phyloP scores from a whole-genome alignment of 2,329 filamentous ascomycete genomes.

The Pezicula neosporulosa region DNA sequence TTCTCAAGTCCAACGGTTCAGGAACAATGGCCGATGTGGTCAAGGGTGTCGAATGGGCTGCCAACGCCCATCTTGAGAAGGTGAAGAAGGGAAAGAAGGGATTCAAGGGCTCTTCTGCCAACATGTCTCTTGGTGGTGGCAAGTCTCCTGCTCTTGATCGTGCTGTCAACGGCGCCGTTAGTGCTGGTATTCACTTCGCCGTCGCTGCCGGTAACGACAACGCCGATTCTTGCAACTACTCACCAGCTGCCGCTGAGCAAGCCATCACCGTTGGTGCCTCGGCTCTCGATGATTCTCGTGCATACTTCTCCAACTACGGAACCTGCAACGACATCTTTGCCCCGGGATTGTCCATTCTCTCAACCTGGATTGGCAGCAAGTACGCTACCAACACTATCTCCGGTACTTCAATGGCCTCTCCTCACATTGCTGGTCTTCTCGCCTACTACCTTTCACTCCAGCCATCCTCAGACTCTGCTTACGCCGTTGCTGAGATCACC shows the following conservation, averaged over 20 bases:
- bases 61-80: slow-evolving; percentile 72
- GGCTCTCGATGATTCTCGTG: slow-evolving; percentile 88
- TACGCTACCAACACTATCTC: slow-evolving; percentile 98
- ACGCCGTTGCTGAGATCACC: slow-evolving; percentile 82
- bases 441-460: slow-evolving; percentile 98
- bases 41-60: slow-evolving; percentile 96
- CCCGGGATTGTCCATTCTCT: slow-evolving; percentile 92
- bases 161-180: slow-evolving; percentile 90
- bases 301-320: slow-evolving; percentile 99
- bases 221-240: slow-evolving; percentile 98
- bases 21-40: slow-evolving; percentile 99
- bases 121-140: slow-evolving; percentile 98
- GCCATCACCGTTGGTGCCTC: slow-evolving; percentile 96
- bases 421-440: slow-evolving; percentile 91
- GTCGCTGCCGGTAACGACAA: slow-evolving; percentile 99
- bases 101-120: slow-evolving; percentile 98
- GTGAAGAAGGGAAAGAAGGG: slow-evolving; percentile 82
- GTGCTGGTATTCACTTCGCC: slow-evolving; percentile 91
- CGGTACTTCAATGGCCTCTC: slow-evolving; percentile 98
- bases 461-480: slow-evolving; percentile 85
- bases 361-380: slow-evolving; percentile 97
- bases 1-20: slow-evolving; percentile 93
- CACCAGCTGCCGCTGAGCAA: slow-evolving; percentile 85
- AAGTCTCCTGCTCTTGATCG: slow-evolving; percentile 90
- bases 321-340: slow-evolving; percentile 99